Evolutionary conservation across 192 early-diverging fungal species (phyloP).

Genomic region (Coemansia furcata): DNA sequence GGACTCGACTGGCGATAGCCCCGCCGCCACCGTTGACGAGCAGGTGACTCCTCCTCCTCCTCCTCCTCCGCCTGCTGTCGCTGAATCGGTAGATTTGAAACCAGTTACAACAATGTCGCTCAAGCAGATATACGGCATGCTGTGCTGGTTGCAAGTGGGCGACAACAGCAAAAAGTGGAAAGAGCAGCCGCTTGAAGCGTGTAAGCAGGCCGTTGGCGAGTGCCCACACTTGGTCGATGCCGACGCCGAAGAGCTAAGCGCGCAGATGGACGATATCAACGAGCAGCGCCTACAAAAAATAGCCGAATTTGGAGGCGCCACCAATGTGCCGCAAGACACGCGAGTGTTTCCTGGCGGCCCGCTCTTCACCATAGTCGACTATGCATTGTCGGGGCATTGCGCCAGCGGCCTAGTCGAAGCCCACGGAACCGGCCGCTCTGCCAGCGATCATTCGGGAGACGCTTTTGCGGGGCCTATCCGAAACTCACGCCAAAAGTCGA

Average conservation of each 20-base stretch:
- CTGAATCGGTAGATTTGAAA: neutral
- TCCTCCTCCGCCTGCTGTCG: neutral
- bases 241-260: constrained; percentile 2
- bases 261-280: neutral
- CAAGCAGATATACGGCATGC: constrained; percentile 42
- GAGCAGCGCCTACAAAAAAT: constrained; percentile 5
- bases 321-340: constrained; percentile 17
- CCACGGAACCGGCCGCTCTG: neutral
- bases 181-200: constrained; percentile 13
- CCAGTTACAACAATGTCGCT: constrained; percentile 7
- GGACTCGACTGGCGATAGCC: neutral
- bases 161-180: constrained; percentile 26
- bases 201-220: constrained; percentile 11
- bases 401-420: neutral
- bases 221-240: constrained; percentile 27
- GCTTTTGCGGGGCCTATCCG: neutral
- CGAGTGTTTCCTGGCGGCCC: constrained; percentile 32
- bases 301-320: constrained; percentile 5
- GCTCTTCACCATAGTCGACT: constrained; percentile 30
- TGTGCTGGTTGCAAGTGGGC: constrained; percentile 34
- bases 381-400: constrained; percentile 12
- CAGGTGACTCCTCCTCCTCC: neutral
- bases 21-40: neutral
- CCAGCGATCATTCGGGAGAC: neutral
- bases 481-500: neutral